phyloP scores from a whole-genome alignment of 169 alveolate genomes.

The Babesia microti region DNA sequence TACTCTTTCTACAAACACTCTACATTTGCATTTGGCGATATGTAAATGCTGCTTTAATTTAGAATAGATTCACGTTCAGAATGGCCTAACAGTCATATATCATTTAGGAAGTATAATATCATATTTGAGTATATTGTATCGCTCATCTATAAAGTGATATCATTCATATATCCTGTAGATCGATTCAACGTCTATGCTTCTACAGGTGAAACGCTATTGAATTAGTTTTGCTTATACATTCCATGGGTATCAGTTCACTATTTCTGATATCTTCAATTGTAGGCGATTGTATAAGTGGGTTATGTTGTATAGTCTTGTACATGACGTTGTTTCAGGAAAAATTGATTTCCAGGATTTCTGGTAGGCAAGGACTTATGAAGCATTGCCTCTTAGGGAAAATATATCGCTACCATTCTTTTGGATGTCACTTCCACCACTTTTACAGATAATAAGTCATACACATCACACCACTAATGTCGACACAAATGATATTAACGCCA shows the following conservation, averaged over 20 bases:
- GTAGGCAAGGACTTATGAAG: no score
- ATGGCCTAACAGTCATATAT: conserved; percentile 7
- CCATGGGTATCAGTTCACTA: conserved; percentile 13
- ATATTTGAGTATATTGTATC: conserved; percentile 9
- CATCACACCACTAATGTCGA: no score
- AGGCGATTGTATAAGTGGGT: conserved; percentile 15
- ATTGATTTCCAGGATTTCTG: conserved; percentile 8
- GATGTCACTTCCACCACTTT: conserved; percentile 7
- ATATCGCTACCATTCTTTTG: conserved; percentile 25
- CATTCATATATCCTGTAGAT: not conserved
- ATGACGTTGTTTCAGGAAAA: conserved; percentile 14
- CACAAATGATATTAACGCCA: no score
- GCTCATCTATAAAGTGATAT: conserved; percentile 6
- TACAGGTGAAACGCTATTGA: conserved; percentile 9
- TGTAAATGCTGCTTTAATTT: not conserved
- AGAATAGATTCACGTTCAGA: conserved; percentile 22
- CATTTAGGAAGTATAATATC: conserved; percentile 22
- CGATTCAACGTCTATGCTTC: conserved; percentile 26
- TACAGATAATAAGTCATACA: conserved; percentile 1
- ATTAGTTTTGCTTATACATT: conserved; percentile 3
- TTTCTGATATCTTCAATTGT: conserved; percentile 8
- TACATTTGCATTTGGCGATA: conserved; percentile 3
- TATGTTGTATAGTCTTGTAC: conserved; percentile 12
- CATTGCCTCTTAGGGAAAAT: conserved; percentile 32
- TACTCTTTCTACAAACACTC: conserved; percentile 23